Base-by-base conservation (phyloP, 352 stramenopile genomes). In the Pythium periplocum region DNA sequence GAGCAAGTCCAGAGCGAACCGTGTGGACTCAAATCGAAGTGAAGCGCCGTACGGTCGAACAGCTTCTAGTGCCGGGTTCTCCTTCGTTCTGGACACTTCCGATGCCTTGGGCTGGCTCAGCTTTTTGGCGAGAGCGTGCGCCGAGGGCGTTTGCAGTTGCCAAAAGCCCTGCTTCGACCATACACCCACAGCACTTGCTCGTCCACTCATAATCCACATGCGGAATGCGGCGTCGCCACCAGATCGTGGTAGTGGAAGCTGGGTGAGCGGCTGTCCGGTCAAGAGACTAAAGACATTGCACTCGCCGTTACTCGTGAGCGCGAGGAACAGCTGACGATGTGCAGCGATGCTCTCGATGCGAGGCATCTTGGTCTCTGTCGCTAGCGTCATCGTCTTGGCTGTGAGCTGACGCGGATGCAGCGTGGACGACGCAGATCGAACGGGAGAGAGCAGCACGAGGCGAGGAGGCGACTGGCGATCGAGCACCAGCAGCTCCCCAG, bases 401-500 rank as follows among this genome's bases (percentile, higher is more conserved):
- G 17, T 26, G 17, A 46, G 32, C 50, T 31, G 31, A 55, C 39
- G 45, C 44, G 47, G 53, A 57, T 9, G 12, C 34, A 46, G 17
- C 17, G 17, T 26, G 17, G 26, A 31, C 12, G 48, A 6, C 11
- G 33, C 17, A 5, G 46, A 36, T 3, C 6, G 53, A 17, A 11
- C 47, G 9, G 70, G 68, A 0, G 61, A 60, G 3, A 62, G 71
- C 40, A 90, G 61, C 31, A 90, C 51, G 36, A 74, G 71, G 6
- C 91, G 40, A 8, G 58, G 47, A 6, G 68, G 65, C 17, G 67
- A 66, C 3, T 47, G 35, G 1, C 63, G 64, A 5, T 71, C 52
- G 0, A 93, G 26, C 37, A 86, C 59, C 31, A 93, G 44, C 4
- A 93, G 64, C 53, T 92, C 83, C 4, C 85, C 81, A n/a, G 85